phyloP scores from a whole-genome alignment of 2,329 filamentous ascomycete genomes.

The Alternaria conjuncta region DNA sequence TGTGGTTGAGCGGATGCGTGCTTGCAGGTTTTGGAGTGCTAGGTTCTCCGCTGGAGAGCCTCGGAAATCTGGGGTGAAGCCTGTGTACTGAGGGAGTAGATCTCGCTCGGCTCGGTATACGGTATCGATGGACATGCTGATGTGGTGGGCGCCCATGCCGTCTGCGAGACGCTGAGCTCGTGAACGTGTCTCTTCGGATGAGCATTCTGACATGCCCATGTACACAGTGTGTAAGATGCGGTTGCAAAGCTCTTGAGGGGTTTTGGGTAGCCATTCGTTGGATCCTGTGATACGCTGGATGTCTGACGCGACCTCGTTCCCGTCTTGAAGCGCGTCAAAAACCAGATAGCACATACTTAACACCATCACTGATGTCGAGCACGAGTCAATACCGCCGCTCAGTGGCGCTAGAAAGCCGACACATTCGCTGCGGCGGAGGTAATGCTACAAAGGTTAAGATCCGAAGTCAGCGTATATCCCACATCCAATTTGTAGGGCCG shows the following conservation, averaged over 20 bases:
- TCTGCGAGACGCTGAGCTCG: background rate
- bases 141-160: background rate
- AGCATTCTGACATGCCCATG: constrained; percentile 56
- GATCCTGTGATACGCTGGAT: constrained; percentile 60
- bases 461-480: no score
- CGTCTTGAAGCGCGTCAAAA: constrained; percentile 57
- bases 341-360: constrained; percentile 63
- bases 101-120: background rate
- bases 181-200: constrained; percentile 38
- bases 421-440: constrained; percentile 59
- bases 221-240: constrained; percentile 62
- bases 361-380: constrained; percentile 43
- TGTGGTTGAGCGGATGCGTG: constrained; percentile 65
- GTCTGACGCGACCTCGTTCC: constrained; percentile 62
- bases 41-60: background rate
- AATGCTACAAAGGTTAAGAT: constrained; percentile 45
- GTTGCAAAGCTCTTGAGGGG: constrained; percentile 65
- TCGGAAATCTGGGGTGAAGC: background rate
- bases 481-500: no score
- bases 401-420: constrained; percentile 65
- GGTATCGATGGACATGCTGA: background rate
- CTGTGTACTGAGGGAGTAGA: background rate
- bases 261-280: constrained; percentile 60
- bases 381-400: constrained; percentile 66
- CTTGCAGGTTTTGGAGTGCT: constrained; percentile 11